These are phyloP conservation scores for Geotrichum bryndzae DNA, from an alignment of 1,139 yeast genomes.

Conservation along the genomic window DNA sequence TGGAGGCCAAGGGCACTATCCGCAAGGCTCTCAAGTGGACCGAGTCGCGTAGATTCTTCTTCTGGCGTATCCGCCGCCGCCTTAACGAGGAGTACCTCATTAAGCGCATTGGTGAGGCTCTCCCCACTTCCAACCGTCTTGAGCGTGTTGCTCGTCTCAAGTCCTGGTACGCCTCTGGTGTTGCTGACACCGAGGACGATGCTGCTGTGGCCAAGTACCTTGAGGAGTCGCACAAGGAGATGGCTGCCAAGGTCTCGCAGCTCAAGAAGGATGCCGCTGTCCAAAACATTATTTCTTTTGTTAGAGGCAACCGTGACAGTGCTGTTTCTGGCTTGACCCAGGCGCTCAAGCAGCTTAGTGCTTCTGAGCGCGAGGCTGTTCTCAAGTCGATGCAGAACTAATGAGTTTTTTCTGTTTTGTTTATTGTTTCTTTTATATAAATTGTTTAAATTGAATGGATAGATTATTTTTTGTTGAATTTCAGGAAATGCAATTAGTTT, in stretches of 20 bases:
- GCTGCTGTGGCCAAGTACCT: constrained; percentile 79
- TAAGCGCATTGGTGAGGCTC: constrained; percentile 62
- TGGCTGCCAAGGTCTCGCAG: constrained; percentile 57
- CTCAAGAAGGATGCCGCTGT: constrained; percentile 36
- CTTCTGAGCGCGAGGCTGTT: constrained; percentile 54
- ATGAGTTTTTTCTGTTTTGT: not conserved
- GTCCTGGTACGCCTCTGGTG: constrained; percentile 73
- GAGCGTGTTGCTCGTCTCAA: constrained; percentile 82
- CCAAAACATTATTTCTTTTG: constrained; percentile 22
- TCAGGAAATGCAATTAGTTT: too few relatives aligned
- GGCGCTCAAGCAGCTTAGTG: constrained; percentile 52
- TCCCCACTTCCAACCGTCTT: constrained; percentile 58
- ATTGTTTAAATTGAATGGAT: not conserved
- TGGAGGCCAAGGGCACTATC: constrained; percentile 91
- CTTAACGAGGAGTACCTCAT: constrained; percentile 85
- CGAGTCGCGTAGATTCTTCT: constrained; percentile 88
- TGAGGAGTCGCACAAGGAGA: constrained; percentile 64
- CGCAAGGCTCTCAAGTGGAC: constrained; percentile 80
- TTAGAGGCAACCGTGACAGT: constrained; percentile 42
- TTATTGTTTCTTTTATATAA: not conserved
- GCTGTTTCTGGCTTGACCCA: constrained; percentile 57
- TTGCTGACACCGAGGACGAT: constrained; percentile 67
- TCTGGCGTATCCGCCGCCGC: constrained; percentile 98
- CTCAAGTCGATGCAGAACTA: constrained; percentile 28
- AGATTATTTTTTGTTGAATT: too few relatives aligned